Evolutionary conservation across 1,284 basidiomycete genomes (phyloP), one percentile per base, ranked within the genome.

Genomic region (Phaffia rhodozyma): DNA sequence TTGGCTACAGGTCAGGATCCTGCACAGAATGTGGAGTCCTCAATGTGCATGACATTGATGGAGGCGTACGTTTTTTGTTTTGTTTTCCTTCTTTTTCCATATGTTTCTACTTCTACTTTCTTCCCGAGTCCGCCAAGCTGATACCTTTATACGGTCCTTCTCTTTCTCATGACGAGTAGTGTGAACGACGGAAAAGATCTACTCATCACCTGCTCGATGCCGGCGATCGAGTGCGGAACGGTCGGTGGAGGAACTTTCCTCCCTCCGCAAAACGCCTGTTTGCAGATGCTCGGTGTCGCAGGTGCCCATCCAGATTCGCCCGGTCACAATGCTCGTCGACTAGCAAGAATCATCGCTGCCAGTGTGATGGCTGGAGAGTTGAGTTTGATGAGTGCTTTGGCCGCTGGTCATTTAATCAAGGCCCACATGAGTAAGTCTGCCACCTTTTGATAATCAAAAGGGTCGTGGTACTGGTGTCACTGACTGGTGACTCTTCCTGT

Each of bases 11-110:
- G 96, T 27, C 96, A 99, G 78, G 96, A 99, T 73, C 96, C 96
- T 2, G 96, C 96, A 21, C 94, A 98, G 79, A 97, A 97, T 75
- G 94, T 99, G 29, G 96, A 97, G 79, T 93, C 89, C 68, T 94
- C 91, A 60, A 94, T 91, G 75, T 99, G 96, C 77, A 97, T 99
- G 80, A 98, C 93, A 7, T 78, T 96, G 59, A 97, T 97, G 93
- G 96, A 99, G 76, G 85, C 92, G 84, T 92, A 75, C 76, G 87
- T 88, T 2, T 5, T 18, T 32, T 38, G 55, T 20, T 18, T 30
- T 55, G 18, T 21, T 61, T 58, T n/a, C 32, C 27, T 52, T 9
- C 51, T 29, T 52, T 50, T 23, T 34, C 29, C 52, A 48, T 58
- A 32, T 21, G 16, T 48, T n/a, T 32, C 51, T 25, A 9, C 43